Percentiles rank a stretch among this genome's conserved stretches.
Conservation (phyloP, 2,329 filamentous ascomycete species). For the Microsporum audouinii region DNA sequence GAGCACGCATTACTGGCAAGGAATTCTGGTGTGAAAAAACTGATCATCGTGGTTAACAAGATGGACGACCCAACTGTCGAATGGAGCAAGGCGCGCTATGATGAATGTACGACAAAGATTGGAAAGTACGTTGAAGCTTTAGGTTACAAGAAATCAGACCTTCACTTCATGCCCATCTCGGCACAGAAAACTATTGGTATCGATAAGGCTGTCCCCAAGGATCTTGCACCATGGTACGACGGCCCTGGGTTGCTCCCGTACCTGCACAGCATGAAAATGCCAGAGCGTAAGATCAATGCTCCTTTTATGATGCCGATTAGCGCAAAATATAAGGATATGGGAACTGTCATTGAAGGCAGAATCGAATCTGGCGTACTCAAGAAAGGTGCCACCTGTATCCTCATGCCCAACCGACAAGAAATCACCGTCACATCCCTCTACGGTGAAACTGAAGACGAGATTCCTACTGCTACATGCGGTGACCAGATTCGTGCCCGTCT, state of each 20-base stretch:
- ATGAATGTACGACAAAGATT: slow-evolving; percentile 86
- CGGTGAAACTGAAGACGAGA: slow-evolving; percentile 91
- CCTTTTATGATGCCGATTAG: slow-evolving; percentile 99
- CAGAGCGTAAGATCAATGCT: slow-evolving; percentile 92
- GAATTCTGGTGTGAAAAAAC: slow-evolving; percentile 95
- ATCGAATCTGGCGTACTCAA: slow-evolving; percentile 89
- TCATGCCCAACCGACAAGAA: slow-evolving; percentile 90
- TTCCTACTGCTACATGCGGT: slow-evolving; percentile 69
- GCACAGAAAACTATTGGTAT: slow-evolving; percentile 78
- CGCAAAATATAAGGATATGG: slow-evolving; percentile 94
- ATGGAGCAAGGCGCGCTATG: slow-evolving; percentile 87
- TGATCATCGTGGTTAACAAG: slow-evolving; percentile 93
- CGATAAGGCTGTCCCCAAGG: slow-evolving; percentile 73
- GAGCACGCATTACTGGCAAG: slow-evolving; percentile 97
- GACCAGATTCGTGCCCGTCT: slow-evolving; percentile 89
- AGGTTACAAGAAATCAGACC: slow-evolving; percentile 90
- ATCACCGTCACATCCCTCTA: slow-evolving; percentile 77
- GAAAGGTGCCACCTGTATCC: slow-evolving; percentile 71
- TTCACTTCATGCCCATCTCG: slow-evolving; percentile 92
- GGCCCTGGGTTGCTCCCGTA: slow-evolving; percentile 89
- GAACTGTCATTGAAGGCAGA: slow-evolving; percentile 95
- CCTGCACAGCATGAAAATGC: slow-evolving; percentile 81
- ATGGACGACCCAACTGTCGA: slow-evolving; percentile 97
- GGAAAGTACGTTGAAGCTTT: slow-evolving; percentile 78
- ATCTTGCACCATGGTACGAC: slow-evolving; percentile 68